Evolutionary conservation across 345 rosid genomes (phyloP).

Genomic region (Hypericum androsaemum): DNA sequence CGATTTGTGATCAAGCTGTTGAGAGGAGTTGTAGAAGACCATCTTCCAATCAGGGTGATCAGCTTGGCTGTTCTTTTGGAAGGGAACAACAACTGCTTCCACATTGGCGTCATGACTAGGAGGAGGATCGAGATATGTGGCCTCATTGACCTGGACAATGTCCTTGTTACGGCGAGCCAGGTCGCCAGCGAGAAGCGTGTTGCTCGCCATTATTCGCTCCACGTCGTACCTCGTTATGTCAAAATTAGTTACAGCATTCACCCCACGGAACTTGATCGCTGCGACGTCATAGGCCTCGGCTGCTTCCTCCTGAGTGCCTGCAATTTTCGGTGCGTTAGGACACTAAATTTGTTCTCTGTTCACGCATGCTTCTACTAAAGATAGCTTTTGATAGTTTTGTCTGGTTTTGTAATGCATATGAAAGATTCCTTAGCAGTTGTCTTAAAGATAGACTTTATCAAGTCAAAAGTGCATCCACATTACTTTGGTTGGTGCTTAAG

Average conservation of each 20-base stretch:
- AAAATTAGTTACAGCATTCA: conserved; percentile 85
- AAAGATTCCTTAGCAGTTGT: neutral
- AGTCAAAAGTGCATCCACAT: neutral
- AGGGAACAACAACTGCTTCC: conserved; percentile 10
- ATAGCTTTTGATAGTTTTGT: neutral
- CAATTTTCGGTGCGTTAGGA: neutral
- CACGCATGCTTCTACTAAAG: neutral
- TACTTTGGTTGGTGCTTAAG: neutral
- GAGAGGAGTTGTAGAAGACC: conserved; percentile 27
- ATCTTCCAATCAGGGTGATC: conserved; percentile 32
- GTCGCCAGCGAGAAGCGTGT: conserved; percentile 70
- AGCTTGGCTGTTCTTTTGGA: conserved; percentile 14
- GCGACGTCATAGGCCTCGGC: conserved; percentile 95
- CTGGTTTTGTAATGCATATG: conserved; percentile 10
- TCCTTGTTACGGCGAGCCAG: conserved; percentile 59
- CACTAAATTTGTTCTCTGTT: no score
- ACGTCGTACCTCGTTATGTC: conserved; percentile 75
- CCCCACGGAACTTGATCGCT: conserved; percentile 87
- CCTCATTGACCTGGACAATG: conserved; percentile 13
- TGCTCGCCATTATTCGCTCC: conserved; percentile 75
- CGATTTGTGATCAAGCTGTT: conserved; percentile 26
- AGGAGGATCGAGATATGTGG: conserved; percentile 9
- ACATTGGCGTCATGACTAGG: conserved; percentile 12
- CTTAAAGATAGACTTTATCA: neutral
- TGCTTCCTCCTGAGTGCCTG: conserved; percentile 97